Conservation (phyloP, 176 grass and related monocot species). For the Carex parvula region DNA sequence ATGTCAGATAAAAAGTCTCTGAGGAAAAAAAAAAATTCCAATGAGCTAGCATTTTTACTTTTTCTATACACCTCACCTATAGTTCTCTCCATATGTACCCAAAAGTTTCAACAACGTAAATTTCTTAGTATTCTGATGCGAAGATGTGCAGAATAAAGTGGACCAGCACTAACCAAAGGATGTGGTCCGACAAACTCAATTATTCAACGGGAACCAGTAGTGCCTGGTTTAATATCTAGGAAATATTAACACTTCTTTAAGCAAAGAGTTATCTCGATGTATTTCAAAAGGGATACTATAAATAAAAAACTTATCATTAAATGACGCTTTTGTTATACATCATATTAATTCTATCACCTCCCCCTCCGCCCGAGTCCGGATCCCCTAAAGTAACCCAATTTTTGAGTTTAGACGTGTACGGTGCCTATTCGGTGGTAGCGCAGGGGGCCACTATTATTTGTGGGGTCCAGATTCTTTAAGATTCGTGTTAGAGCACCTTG, state of each 20-base stretch:
- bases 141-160: neutral
- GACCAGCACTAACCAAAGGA: neutral
- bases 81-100: neutral
- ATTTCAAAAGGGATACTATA: neutral
- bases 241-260: neutral
- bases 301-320: neutral
- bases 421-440: too few species aligned
- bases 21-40: neutral
- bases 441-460: too few species aligned
- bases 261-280: neutral
- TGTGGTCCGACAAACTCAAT: neutral
- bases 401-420: too few species aligned
- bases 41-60: neutral
- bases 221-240: neutral
- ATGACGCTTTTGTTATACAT: constrained; percentile 13
- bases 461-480: too few species aligned
- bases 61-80: neutral
- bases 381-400: too few species aligned
- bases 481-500: too few species aligned
- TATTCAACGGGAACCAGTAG: neutral
- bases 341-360: constrained; percentile 55
- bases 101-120: neutral
- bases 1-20: neutral
- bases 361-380: too few species aligned
- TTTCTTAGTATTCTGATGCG: constrained; percentile 25